Percentiles rank a stretch among this genome's conserved stretches.
Evolutionary conservation across 441 rosid genomes (phyloP).

Genomic region (Pelargonium fulgidum): DNA sequence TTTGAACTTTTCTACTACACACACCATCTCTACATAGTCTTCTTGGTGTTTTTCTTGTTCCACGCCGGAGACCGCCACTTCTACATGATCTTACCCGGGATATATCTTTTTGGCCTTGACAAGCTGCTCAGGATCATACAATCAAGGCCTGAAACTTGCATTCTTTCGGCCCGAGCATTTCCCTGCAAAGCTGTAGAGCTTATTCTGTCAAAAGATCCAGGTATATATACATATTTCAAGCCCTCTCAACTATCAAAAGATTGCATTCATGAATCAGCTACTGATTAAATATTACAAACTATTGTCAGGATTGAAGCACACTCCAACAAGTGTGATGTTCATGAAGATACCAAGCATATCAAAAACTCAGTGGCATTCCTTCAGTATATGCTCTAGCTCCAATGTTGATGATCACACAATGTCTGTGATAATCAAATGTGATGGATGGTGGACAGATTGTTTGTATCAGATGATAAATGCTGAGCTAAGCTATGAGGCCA

Average conservation of each 20-base stretch:
- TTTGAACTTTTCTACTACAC: slow-evolving; percentile 71
- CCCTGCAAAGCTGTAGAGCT: slow-evolving; percentile 64
- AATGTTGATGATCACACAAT: slow-evolving; percentile 38
- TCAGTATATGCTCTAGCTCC: slow-evolving; percentile 71
- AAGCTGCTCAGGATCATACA: slow-evolving; percentile 62
- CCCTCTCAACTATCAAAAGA: too few species aligned
- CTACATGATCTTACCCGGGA: slow-evolving; percentile 62
- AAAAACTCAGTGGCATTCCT: slow-evolving; percentile 70
- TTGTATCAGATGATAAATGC: slow-evolving; percentile 38
- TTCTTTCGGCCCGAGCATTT: slow-evolving; percentile 50
- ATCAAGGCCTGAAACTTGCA: slow-evolving; percentile 46
- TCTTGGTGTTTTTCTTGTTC: slow-evolving; percentile 65
- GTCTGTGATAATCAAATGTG: slow-evolving; percentile 55
- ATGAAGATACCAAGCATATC: slow-evolving; percentile 63
- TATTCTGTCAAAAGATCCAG: slow-evolving; percentile 55
- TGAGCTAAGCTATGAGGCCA: background rate
- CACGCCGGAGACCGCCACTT: slow-evolving; percentile 87
- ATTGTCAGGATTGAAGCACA: slow-evolving; percentile 50
- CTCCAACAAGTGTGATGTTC: slow-evolving; percentile 56
- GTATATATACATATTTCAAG: slow-evolving; percentile 25
- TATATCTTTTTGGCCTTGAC: slow-evolving; percentile 72
- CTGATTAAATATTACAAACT: background rate
- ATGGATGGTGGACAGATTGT: slow-evolving; percentile 56
- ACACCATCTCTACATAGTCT: slow-evolving; percentile 64
- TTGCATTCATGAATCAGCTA: background rate